Base-by-base conservation (phyloP, 2,329 filamentous ascomycete genomes). In the Emericellopsis cladophorae region DNA sequence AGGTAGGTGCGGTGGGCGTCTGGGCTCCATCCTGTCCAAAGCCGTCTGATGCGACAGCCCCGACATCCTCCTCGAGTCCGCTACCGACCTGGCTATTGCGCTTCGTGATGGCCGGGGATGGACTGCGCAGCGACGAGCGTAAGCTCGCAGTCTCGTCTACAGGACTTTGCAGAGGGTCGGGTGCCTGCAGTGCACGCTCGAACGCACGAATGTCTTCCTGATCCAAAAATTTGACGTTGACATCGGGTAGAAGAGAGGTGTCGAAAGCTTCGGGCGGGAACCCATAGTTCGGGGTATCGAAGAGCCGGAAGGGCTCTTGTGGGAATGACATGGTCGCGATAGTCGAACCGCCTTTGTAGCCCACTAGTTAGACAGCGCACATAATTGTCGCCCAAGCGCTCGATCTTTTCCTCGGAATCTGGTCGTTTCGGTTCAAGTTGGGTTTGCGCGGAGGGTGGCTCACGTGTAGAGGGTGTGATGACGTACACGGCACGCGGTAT, bases 151-250 rank as follows among this genome's bases (percentile, higher is more conserved):
- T 49, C 35, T 69, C 66, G 37, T 82, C 79, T 38, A 72, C 63
- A 38, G 74, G 68, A 11, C 72, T 79, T 31, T 83, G 79, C 33
- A 81, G 71, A 2, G 76, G 76, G 46, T 93, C 87, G 1, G 89
- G 87, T 2, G 84, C 85, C n/a, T 78, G 74, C 8, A 95, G 73
- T 7, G 90, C 90, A 44, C 75, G 76, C 45, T 83, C 80, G 58
- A 96, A 96, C 41, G 83, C 80, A 31, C 74, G 68, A 26, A 95
- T 67, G 54, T 94, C 82, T 44, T 76, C 76, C 33, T 79, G 68
- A 36, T 74, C 62, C 50, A 93, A 68, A 56, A 95, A 95, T 42
- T 92, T 79, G 52, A 73, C 72, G 57, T 89, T 74, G 59, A 71
- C 77, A 59, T 95, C 88, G n/a, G 88, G 89, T 16, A 95, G 71